Evolutionary conservation across 1,284 basidiomycete genomes (phyloP), one percentile per base, ranked within the genome.

Genomic region (Austroboletus novae-zelandiae): DNA sequence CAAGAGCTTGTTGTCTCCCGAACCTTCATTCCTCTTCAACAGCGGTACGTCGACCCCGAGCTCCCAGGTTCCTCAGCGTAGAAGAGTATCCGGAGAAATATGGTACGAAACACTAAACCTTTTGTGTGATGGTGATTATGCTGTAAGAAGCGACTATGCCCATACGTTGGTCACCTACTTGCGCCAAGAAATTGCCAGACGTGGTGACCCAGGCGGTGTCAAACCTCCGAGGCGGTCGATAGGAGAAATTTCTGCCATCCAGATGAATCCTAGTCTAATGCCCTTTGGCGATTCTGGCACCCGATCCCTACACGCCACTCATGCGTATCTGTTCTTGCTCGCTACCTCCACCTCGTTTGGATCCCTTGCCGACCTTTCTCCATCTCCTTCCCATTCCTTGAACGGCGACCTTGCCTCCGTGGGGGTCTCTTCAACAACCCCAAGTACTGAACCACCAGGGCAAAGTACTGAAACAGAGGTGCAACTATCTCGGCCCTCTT

Each of bases 71-170:
- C 73, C 79, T 30, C 74, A 84, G 41, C 77, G 94, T 37, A 88
- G 88, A 35, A 80, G 80, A 53, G 80, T 96, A 39, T 76, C 86
- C 1, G 85, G 89, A 18, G 90, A 93, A 61, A 80, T 89, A 35
- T 95, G 91, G 89, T 89, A 92, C 64, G 92, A 94, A 55, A 94
- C 91, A 1, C 68, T 96, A 40, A 86, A 85, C 44, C 74, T 95
- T 23, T 71, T 96, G 7, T 93, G 89, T 65, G 90, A 95, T 60
- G 68, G 74, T 18, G 84, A 90, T 50, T 85, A 81, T 56, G 71
- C 78, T 10, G 82, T 94, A 14, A 83, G 94, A 39, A 78, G 81
- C 18, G 85, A 90, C 57, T 95, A 94, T 62, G 79, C 82, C 1
- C 73, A 78, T n/a, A 81, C 84, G 1, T 69, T 95, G 9, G 68